phyloP scores from a whole-genome alignment of 192 early-diverging fungal genomes.

The Backusella psychrophila region DNA sequence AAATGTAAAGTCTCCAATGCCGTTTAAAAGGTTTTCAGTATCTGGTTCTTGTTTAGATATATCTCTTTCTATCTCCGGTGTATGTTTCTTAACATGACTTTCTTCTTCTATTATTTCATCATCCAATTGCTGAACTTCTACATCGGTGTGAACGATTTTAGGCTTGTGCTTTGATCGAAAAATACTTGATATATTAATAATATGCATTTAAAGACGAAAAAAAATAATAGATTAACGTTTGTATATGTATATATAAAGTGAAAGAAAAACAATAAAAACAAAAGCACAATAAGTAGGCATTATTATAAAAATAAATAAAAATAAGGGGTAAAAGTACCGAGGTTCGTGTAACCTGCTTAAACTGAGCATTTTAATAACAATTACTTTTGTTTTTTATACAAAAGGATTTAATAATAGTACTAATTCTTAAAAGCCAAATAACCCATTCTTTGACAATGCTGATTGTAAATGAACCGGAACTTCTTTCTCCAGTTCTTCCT shows the following conservation, averaged over 20 bases:
- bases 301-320: not conserved
- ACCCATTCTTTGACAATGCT: constrained; percentile 24
- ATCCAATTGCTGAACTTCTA: not conserved
- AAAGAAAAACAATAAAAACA: not conserved
- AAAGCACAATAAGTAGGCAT: not conserved
- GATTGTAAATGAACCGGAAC: constrained; percentile 27
- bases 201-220: not conserved
- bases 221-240: not conserved
- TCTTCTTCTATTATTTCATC: not conserved
- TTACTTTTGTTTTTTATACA: not conserved
- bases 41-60: not conserved
- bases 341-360: constrained; percentile 4
- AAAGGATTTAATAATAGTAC: not conserved
- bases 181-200: not conserved
- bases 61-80: not conserved
- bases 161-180: not conserved
- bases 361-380: not conserved
- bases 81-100: not conserved
- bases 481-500: constrained; percentile 27
- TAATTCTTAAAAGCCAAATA: constrained; percentile 23
- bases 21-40: constrained; percentile 11
- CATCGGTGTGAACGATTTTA: not conserved
- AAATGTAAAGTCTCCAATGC: constrained; percentile 73
- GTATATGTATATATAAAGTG: not conserved
- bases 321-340: not conserved